Percentiles rank a stretch among this genome's conserved stretches.
Conservation (phyloP, 345 rosid species). For the Passiflora organensis region DNA sequence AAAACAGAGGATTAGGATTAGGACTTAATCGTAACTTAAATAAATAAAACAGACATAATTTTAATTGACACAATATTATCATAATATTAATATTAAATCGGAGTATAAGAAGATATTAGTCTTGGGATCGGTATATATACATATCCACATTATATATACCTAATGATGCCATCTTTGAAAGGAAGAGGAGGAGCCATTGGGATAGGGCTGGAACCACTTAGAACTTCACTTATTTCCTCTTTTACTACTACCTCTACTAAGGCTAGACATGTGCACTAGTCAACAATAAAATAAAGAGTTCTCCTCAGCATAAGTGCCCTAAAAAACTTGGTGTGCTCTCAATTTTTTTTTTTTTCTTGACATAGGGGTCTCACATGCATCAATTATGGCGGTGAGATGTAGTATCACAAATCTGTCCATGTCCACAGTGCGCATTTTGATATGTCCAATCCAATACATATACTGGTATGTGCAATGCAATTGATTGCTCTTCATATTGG, state of each 20-base stretch:
- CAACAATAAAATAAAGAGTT: constrained; percentile 25
- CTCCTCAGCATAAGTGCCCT: constrained; percentile 17
- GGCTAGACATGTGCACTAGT: constrained; percentile 13
- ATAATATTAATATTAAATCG: no score
- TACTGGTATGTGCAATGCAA: constrained; percentile 9
- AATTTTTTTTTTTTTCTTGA: background rate
- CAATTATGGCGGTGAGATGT: background rate
- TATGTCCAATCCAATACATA: constrained; percentile 15
- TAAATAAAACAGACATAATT: no score
- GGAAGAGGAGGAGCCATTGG: constrained; percentile 3
- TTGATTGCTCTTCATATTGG: constrained; percentile 21
- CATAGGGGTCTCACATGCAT: background rate
- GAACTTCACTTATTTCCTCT: constrained; percentile 28
- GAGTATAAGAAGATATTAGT: background rate
- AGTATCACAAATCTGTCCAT: no score
- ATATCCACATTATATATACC: background rate
- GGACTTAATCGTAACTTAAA: no score
- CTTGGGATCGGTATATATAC: background rate
- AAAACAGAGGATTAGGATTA: background rate
- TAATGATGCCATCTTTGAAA: constrained; percentile 25
- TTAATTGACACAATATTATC: background rate
- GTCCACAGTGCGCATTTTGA: background rate
- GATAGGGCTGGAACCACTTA: constrained; percentile 22
- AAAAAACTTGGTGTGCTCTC: background rate
- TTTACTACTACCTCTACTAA: constrained; percentile 23